Evolutionary conservation across 2,329 filamentous ascomycete genomes (phyloP), one percentile per base, ranked within the genome.

Genomic region (Aureobasidium leucospermi): DNA sequence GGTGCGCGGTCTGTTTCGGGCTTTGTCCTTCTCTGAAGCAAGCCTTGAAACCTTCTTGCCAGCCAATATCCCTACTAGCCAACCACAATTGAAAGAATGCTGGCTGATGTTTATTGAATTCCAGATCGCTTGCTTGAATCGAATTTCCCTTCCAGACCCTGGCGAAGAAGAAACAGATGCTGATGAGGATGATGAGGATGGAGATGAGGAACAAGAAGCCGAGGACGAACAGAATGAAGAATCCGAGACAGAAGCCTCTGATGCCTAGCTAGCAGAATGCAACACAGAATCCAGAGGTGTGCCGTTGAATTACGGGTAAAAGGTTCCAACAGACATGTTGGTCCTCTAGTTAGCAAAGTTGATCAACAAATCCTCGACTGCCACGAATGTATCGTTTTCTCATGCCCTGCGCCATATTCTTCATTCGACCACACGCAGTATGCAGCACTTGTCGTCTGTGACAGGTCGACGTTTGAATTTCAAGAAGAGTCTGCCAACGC

Each of bases 111-210:
- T 45, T 34, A 39, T 34, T 55, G n/a, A 34, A 29, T 16, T 52
- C 41, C 70, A 80, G 78, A 75, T 79, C 65, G 77, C 75, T 9
- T 78, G 79, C 65, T 69, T 79, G 43, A 80, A 80, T 68, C 74
- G 72, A 57, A 74, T 79, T 31, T 76, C 79, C 42, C 78, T 78
- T 75, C 78, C 77, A 34, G 77, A 79, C 66, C 72, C 73, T 34
- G 67, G 70, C 41, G 62, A 66, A 29, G 70, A 68, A 46, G 68
- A 66, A 23, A 23, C 23, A 23, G 23, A 23, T 23, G 23, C 23
- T 23, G 23, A 23, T 42, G 63, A 60, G 11, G 63, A 64, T 2
- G 67, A 66, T 7, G 64, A 66, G 34, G 67, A 66, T 34, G 61
- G 59, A n/a, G 67, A 65, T 38, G 64, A 65, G 19, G 66, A 62